Conservation (phyloP, 306 rosid genomes). For the Begonia fuchsioides region DNA sequence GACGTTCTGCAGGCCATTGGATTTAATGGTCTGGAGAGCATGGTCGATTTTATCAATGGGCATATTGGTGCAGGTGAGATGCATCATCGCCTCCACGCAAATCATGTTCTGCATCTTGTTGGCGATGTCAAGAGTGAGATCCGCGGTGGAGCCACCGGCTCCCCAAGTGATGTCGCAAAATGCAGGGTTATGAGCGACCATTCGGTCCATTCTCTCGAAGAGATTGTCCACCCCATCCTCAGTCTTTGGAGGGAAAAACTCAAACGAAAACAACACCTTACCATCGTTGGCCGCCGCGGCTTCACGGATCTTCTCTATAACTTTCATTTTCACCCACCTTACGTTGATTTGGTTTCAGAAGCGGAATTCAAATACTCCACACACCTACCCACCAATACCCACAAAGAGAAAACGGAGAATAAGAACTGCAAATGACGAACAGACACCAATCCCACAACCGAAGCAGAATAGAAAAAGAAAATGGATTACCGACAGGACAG, state of each 20-base stretch:
- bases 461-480: too few relatives aligned
- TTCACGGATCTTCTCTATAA: slow-evolving; percentile 60
- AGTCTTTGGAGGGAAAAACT: slow-evolving; percentile 89
- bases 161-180: slow-evolving; percentile 99
- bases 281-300: slow-evolving; percentile 24
- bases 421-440: too few relatives aligned
- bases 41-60: slow-evolving; percentile 86
- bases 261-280: slow-evolving; percentile 75
- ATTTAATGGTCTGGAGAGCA: slow-evolving; percentile 68
- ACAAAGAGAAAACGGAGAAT: too few relatives aligned
- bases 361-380: background rate
- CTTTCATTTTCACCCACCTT: slow-evolving; percentile 33
- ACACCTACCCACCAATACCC: background rate
- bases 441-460: too few relatives aligned
- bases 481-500: too few relatives aligned
- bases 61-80: slow-evolving; percentile 95
- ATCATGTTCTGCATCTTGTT: slow-evolving; percentile 82
- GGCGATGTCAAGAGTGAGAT: slow-evolving; percentile 77
- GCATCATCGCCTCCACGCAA: slow-evolving; percentile 98
- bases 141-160: slow-evolving; percentile 91
- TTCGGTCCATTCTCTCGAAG: slow-evolving; percentile 90
- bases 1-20: slow-evolving; percentile 84
- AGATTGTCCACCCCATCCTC: slow-evolving; percentile 91
- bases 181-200: slow-evolving; percentile 81
- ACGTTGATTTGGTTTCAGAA: background rate